A percentile compares a stretch with the other conserved stretches of the same genome.
Conservation (phyloP, 2,329 filamentous ascomycete species). For the Talaromyces sp. region DNA sequence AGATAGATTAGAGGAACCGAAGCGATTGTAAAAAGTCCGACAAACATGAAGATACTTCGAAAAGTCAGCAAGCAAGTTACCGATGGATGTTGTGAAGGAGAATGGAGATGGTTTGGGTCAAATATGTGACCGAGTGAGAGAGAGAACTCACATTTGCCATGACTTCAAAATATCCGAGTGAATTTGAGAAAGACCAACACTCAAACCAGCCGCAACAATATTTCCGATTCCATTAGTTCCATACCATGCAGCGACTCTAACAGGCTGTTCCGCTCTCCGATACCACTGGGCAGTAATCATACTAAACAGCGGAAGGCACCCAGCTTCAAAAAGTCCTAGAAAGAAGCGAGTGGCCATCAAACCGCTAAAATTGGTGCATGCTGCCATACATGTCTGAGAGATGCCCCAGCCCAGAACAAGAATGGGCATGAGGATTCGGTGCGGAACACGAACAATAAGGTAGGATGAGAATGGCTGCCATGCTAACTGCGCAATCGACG, state of each 20-base stretch:
- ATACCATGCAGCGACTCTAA: conserved; percentile 32
- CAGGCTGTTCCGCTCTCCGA: conserved; percentile 57
- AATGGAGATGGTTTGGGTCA: too few relatives aligned
- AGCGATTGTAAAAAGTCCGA: conserved; percentile 60
- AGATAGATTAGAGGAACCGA: conserved; percentile 60
- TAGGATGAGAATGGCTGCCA: conserved; percentile 62
- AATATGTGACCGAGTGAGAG: background rate
- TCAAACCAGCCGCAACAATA: conserved; percentile 57
- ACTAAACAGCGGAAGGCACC: conserved; percentile 47
- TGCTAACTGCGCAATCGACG: conserved; percentile 59
- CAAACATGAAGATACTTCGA: conserved; percentile 58
- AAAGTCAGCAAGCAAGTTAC: background rate
- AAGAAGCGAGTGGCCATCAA: conserved; percentile 53
- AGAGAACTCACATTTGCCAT: background rate
- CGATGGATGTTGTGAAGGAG: too few relatives aligned
- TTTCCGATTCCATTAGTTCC: conserved; percentile 60
- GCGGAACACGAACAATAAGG: conserved; percentile 62
- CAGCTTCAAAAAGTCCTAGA: conserved; percentile 54
- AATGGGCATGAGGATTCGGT: conserved; percentile 57
- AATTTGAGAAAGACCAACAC: conserved; percentile 60
- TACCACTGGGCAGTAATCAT: conserved; percentile 50
- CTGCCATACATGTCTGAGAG: conserved; percentile 50
- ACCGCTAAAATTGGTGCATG: conserved; percentile 46
- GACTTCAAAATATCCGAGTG: conserved; percentile 39
- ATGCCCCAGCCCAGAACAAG: conserved; percentile 52